A percentile compares a stretch with the other conserved stretches of the same genome.
Conservation (phyloP, 106 monocot species). For the Acorus calamus region DNA sequence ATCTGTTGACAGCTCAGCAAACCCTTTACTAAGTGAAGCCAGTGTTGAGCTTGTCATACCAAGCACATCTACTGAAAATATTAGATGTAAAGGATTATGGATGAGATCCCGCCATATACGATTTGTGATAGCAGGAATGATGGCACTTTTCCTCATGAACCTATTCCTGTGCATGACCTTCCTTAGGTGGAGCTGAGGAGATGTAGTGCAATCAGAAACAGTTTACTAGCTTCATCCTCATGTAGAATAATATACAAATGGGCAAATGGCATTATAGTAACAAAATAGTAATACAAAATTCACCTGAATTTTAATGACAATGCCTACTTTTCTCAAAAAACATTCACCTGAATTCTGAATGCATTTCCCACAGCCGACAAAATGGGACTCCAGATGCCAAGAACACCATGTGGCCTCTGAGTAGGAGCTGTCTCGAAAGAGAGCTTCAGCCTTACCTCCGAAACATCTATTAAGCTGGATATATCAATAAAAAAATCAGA, state of each 20-base stretch:
- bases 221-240: too few species aligned
- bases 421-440: conserved; percentile 85
- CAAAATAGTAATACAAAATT: too few species aligned
- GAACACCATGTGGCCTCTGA: conserved; percentile 83
- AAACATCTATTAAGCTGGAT: conserved; percentile 90
- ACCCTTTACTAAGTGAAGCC: conserved; percentile 96
- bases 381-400: conserved; percentile 94
- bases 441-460: conserved; percentile 87
- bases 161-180: conserved; percentile 75
- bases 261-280: too few species aligned
- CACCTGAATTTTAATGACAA: too few species aligned
- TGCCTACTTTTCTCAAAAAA: neutral
- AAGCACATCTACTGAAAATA: conserved; percentile 91
- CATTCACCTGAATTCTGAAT: conserved; percentile 84
- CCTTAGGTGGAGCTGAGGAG: conserved; percentile 67
- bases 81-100: conserved; percentile 92
- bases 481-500: neutral
- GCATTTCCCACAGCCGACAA: conserved; percentile 95
- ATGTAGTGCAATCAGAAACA: too few species aligned
- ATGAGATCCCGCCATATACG: conserved; percentile 94
- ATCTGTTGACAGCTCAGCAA: conserved; percentile 98
- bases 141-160: conserved; percentile 72
- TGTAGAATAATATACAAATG: too few species aligned
- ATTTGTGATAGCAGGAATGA: conserved; percentile 68
- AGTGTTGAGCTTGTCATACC: conserved; percentile 97